Evolutionary conservation across 257 asterid species (phyloP), one percentile per base, ranked within the genome.

Genomic region (Solanum neorickii): DNA sequence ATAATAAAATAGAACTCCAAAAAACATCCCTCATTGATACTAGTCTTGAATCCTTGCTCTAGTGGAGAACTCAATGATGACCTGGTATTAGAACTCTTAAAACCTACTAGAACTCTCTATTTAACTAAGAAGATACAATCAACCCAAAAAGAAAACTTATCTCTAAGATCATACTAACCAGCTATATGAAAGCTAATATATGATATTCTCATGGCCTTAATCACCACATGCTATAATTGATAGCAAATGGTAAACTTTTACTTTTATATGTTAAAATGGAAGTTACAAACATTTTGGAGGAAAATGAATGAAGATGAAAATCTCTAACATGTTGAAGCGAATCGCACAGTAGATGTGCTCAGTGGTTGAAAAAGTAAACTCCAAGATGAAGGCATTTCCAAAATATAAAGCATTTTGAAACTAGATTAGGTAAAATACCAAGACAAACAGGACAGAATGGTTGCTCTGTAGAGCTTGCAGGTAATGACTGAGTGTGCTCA

Each of bases 381-480:
- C 56, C 70, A 85, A 85, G 73, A 68, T 23, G 60, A 66, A 44
- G 73, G 10, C 33, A 86, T 37, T 16, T 15, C 44, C 66, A 73
- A 66, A 33, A 68, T 47, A 70, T 69, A 12, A 18, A 69, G 25
- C 20, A 49, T 80, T 47, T 80, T 80, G 69, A 47, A 80, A 80
- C 29, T 80, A 80, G 69, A 80, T 29, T 49, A 49, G 46, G 85
- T 77, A 68, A 82, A 89, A 76, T 94, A 97, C 99, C 99, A 87
- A 97, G 99, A 91, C 99, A 97, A 85, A 96, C 99, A 31, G 99
- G 97, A 90, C 99, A 97, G 27, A 95, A 93, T 3, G 99, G 95
- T 90, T 93, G 97, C 88, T 97, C 99, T 77, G 88, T 89, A 88
- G 94, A 91, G 95, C 94, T 96, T 85, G 94, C 89, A 75, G 94